Base-by-base conservation (phyloP, 495 filamentous ascomycete genomes). In the Ramalina intermedia region DNA sequence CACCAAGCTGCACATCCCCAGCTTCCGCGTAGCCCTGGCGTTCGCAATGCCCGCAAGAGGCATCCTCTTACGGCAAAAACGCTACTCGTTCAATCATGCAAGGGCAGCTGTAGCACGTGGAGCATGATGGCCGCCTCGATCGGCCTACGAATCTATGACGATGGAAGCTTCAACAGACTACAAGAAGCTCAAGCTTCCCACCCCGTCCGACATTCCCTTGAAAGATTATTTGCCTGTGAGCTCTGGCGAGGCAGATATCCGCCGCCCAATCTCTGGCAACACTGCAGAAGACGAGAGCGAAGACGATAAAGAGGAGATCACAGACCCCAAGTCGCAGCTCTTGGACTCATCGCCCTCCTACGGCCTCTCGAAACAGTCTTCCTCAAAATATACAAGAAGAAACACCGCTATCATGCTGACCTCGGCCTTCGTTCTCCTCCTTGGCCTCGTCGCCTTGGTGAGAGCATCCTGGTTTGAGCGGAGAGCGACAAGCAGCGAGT, bases 401-500 rank as follows among this genome's bases (percentile, higher is more conserved):
- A 21, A 41, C 29, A 16, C 23, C 16, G 17, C 48, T 38, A 48
- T 24, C 18, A 53, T 53, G 51, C 18, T 53, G 2, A 33, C 44
- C 4, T 23, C 42, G 3, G 20, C 7, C 18, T 23, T 51, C 2
- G 37, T 57, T 11, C 18, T 57, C 14, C 20, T 46, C 35, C 47
- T 57, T 21, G 47, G 39, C 24, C 41, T 54, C 16, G 41, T 37
- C 36, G 21, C 42, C 18, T 16, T 46, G 14, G 43, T 23, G 5
- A 43, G 40, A n/a, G 50, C 50, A n/a, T 47, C 51, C 11, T 39
- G 43, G 29, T 39, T 57, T 8, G 54, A 51, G 41, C 46, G 46
- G 18, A 54, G 43, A 33, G 41, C 45, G 46, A 38, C 47, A 42
- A 7, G 41, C 54, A 9, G 33, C 50, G 20, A 42, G 38, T 6